Evolutionary conservation across 1,139 yeast genomes (phyloP).

Genomic region (Suhomyces taliae): DNA sequence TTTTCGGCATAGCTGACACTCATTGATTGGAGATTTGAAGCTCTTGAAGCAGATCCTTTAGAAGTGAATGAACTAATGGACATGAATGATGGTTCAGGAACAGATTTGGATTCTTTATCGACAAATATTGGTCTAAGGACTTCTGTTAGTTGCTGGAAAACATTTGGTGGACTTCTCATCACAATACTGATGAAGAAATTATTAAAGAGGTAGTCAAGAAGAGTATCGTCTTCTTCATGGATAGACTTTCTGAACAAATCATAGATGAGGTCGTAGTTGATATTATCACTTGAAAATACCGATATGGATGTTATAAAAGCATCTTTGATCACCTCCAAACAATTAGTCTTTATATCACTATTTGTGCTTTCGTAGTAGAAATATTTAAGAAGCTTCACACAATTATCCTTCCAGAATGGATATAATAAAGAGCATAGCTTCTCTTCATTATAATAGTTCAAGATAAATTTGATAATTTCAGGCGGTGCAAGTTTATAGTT

Average conservation of each 20-base stretch:
- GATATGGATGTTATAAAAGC: slow-evolving; percentile 39
- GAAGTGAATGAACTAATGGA: slow-evolving; percentile 5
- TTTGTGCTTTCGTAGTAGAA: slow-evolving; percentile 37
- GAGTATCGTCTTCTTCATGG: slow-evolving; percentile 31
- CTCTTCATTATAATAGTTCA: slow-evolving; percentile 49
- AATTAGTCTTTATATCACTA: slow-evolving; percentile 36
- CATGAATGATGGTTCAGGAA: not conserved
- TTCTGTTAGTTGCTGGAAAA: slow-evolving; percentile 25
- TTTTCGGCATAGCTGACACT: slow-evolving; percentile 17
- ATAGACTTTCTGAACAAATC: slow-evolving; percentile 32
- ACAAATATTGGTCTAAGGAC: slow-evolving; percentile 9
- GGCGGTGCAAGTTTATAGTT: slow-evolving; percentile 39
- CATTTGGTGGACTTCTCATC: slow-evolving; percentile 21
- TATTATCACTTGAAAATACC: slow-evolving; percentile 22
- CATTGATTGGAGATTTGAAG: not conserved
- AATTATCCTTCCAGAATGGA: slow-evolving; percentile 53
- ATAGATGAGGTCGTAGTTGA: slow-evolving; percentile 29
- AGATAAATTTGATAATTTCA: slow-evolving; percentile 38
- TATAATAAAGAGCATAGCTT: slow-evolving; percentile 55
- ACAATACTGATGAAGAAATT: slow-evolving; percentile 32
- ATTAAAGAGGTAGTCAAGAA: slow-evolving; percentile 32
- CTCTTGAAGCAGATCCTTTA: slow-evolving; percentile 16
- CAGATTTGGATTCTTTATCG: not conserved
- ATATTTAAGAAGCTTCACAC: slow-evolving; percentile 42
- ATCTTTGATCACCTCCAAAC: slow-evolving; percentile 45